Evolutionary conservation across 192 early-diverging fungal species (phyloP).

Genomic region (Mortierella claussenii): DNA sequence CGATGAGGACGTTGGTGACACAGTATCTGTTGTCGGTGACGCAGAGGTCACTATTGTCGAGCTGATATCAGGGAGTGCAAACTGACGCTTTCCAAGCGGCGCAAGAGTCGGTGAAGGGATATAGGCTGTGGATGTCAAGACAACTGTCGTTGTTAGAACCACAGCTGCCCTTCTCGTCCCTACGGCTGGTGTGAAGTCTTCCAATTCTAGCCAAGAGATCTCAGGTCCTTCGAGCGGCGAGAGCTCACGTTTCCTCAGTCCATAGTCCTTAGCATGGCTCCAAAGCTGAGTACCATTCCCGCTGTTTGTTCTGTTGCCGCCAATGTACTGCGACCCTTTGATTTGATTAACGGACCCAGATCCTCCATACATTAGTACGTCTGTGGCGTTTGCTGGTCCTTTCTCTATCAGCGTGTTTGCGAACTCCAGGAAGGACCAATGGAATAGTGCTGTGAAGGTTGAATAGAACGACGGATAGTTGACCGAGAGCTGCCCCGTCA

Average conservation of each 20-base stretch:
- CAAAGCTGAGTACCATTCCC: slow-evolving; percentile 6
- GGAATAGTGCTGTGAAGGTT: slow-evolving; percentile 57
- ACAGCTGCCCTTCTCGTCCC: not conserved
- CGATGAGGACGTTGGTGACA: not conserved
- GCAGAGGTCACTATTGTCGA: not conserved
- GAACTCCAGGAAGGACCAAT: slow-evolving; percentile 56
- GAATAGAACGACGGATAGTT: slow-evolving; percentile 61
- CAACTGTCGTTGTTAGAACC: not conserved
- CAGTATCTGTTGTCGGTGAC: not conserved
- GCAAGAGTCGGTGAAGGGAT: not conserved
- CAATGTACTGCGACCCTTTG: not conserved
- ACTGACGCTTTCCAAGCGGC: not conserved
- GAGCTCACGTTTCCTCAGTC: not conserved
- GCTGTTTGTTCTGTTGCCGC: slow-evolving; percentile 20
- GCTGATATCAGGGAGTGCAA: slow-evolving; percentile 5
- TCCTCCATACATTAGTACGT: slow-evolving; percentile 35
- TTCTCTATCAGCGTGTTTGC: slow-evolving; percentile 26
- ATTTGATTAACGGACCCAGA: slow-evolving; percentile 42
- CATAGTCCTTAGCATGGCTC: not conserved
- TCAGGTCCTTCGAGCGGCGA: not conserved
- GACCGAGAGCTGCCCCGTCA: slow-evolving; percentile 57
- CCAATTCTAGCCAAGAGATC: not conserved
- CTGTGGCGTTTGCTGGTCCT: slow-evolving; percentile 38
- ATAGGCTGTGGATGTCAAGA: not conserved
- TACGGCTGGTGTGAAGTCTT: not conserved